Evolutionary conservation across 2,329 filamentous ascomycete genomes (phyloP), one percentile per base, ranked within the genome.

Genomic region (Cadophora luteo-olivacea): DNA sequence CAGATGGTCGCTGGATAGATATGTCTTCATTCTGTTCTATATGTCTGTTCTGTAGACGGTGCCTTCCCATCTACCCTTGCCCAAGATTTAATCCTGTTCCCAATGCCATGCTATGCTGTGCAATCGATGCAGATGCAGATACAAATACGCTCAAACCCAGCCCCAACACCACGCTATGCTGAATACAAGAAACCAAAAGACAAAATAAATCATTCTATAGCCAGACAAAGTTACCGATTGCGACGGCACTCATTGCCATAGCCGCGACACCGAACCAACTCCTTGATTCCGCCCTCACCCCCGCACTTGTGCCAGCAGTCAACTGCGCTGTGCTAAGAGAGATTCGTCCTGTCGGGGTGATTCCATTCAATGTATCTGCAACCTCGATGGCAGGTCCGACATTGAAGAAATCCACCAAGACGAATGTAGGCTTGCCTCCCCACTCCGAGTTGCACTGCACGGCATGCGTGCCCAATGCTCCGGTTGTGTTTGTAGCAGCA

Each of bases 341-440:
- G 12, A 74, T 75, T 9, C 76, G 66, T 6, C 76, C 76, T 0
- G 66, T 70, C 0, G 70, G 71, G 1, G 76, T 80, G 66, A 89
- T 79, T 9, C 81, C 82, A 78, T 95, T 95, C 75, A 93, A 78
- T 57, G 75, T 79, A 79, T 96, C 92, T 1, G 91, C 89, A 0
- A 89, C 89, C 7, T 84, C 82, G 65, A 96, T 87, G 38, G 91
- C 87, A 0, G 90, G 88, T 0, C 90, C 92, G 68, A 89, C 84
- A 77, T 92, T 90, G 79, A 90, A 94, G 79, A 93, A 95, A 79
- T 97, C 92, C 0, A 95, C 91, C 11, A 96, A 84, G 24, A 93
- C 84, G 74, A 93, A 94, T 3, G 84, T 89, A n/a, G 92, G 91
- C 61, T 84, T 82, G 33, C 81, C 79, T n/a, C 85, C 84, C 82